phyloP scores from a whole-genome alignment of 352 stramenopile species.

The Phytophthora pistaciae region DNA sequence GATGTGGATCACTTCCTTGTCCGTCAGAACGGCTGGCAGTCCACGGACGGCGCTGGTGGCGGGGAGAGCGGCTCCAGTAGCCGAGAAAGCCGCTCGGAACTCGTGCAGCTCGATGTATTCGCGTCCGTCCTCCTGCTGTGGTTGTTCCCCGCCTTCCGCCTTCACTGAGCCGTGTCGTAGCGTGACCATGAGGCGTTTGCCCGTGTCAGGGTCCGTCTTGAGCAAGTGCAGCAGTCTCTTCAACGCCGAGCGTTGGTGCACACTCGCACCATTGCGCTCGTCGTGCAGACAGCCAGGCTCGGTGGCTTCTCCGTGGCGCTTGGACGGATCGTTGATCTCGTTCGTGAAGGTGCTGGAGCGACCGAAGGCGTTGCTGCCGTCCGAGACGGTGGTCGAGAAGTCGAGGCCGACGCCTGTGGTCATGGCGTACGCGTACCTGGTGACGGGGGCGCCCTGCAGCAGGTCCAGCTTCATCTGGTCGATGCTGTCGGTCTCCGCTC shows the following conservation, averaged over 20 bases:
- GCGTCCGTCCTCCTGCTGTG: constrained; percentile 26
- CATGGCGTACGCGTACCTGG: constrained; percentile 76
- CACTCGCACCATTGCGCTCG: constrained; percentile 59
- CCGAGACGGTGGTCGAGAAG: constrained; percentile 60
- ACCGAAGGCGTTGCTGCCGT: constrained; percentile 67
- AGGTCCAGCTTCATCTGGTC: constrained; percentile 74
- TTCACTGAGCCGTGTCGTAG: constrained; percentile 20
- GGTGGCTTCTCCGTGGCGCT: constrained; percentile 74
- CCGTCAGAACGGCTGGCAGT: constrained; percentile 33
- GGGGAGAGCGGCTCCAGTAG: constrained; percentile 12
- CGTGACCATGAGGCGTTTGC: constrained; percentile 37
- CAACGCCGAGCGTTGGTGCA: constrained; percentile 72
- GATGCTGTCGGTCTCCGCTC: constrained; percentile 76
- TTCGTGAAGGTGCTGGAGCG: constrained; percentile 81
- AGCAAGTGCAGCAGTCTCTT: constrained; percentile 45
- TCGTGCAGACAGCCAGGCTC: constrained; percentile 63
- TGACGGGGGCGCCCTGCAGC: constrained; percentile 53
- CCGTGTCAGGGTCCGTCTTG: constrained; percentile 21
- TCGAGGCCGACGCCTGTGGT: constrained; percentile 63
- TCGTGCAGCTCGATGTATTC: constrained; percentile 58
- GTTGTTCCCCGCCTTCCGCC: constrained; percentile 13
- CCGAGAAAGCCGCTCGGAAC: constrained; percentile 48
- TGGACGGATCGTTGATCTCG: constrained; percentile 69
- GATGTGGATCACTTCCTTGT: constrained; percentile 74
- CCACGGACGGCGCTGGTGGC: constrained; percentile 6